phyloP scores from a whole-genome alignment of 495 filamentous ascomycete genomes.

The Oidiodendron maius region DNA sequence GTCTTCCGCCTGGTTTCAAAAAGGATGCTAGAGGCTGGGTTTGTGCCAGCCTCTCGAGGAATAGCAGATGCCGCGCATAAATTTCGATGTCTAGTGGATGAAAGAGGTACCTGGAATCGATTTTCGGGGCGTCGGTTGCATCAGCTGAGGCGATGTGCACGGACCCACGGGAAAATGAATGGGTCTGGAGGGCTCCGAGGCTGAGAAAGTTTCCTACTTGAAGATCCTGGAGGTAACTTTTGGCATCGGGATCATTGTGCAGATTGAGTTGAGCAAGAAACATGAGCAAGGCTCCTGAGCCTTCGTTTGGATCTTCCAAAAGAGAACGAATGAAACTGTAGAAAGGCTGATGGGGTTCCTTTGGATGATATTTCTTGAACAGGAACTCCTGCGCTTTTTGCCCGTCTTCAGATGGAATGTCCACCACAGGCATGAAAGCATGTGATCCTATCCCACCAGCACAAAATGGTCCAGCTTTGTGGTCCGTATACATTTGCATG shows the following conservation, averaged over 20 bases:
- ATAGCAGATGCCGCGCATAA: conserved; percentile 33
- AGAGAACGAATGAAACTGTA: not conserved
- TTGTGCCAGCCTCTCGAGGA: conserved; percentile 32
- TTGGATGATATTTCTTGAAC: not conserved
- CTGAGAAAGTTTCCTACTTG: conserved; percentile 36
- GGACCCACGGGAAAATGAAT: conserved; percentile 49
- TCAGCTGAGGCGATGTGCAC: conserved; percentile 44
- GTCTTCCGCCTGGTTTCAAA: conserved; percentile 29
- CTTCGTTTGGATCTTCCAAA: not conserved
- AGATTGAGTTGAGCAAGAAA: not conserved
- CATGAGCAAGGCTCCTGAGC: not conserved
- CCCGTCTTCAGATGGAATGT: not conserved
- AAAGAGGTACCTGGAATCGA: conserved; percentile 49
- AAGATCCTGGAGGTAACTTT: conserved; percentile 12
- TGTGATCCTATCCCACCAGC: not conserved
- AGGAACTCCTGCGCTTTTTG: not conserved
- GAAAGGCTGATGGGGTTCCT: not conserved
- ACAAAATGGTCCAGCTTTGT: not conserved
- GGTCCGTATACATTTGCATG: not conserved
- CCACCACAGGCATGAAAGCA: not conserved
- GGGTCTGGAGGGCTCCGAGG: conserved; percentile 31
- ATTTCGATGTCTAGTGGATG: conserved; percentile 46
- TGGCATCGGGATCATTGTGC: not conserved
- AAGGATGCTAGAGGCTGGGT: conserved; percentile 31
- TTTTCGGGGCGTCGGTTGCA: conserved; percentile 26